A percentile compares a stretch with the other conserved stretches of the same genome.
Evolutionary conservation across 176 grass and related monocot genomes (phyloP).

Genomic region (Oryza longistaminata): DNA sequence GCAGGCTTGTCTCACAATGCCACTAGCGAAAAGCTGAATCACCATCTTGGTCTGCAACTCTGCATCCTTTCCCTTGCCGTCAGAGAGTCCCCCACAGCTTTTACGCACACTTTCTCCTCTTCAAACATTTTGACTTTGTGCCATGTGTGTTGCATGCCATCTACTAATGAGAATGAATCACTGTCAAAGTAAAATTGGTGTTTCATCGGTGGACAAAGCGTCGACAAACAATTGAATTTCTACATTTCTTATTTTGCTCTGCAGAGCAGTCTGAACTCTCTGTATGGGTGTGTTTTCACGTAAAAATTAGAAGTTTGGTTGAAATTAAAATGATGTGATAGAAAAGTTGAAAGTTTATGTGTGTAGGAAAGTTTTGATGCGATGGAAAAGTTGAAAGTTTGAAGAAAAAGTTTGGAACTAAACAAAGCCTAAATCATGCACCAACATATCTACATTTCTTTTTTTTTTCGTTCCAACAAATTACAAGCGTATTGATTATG

Average conservation of each 20-base stretch:
- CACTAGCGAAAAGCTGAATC: conserved; percentile 19
- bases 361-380: too few relatives aligned
- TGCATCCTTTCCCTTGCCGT: neutral
- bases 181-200: neutral
- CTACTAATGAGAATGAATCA: neutral
- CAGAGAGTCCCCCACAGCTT: neutral
- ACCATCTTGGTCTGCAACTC: neutral
- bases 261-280: too few relatives aligned
- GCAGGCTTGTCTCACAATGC: neutral
- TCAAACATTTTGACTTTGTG: conserved; percentile 43
- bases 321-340: too few relatives aligned
- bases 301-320: too few relatives aligned
- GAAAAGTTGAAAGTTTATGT: too few relatives aligned
- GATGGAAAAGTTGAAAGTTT: too few relatives aligned
- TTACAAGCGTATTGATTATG: neutral
- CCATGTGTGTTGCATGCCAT: neutral
- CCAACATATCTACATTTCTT: too few relatives aligned
- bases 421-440: too few relatives aligned
- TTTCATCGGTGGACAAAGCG: neutral
- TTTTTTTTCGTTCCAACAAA: neutral
- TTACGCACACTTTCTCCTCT: neutral
- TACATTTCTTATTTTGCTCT: neutral
- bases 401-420: too few relatives aligned
- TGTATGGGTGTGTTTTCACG: too few relatives aligned
- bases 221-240: neutral